Evolutionary conservation across 176 grass and related monocot species (phyloP), one percentile per base, ranked within the genome.

Genomic region (Cenchrus fungigraminus): DNA sequence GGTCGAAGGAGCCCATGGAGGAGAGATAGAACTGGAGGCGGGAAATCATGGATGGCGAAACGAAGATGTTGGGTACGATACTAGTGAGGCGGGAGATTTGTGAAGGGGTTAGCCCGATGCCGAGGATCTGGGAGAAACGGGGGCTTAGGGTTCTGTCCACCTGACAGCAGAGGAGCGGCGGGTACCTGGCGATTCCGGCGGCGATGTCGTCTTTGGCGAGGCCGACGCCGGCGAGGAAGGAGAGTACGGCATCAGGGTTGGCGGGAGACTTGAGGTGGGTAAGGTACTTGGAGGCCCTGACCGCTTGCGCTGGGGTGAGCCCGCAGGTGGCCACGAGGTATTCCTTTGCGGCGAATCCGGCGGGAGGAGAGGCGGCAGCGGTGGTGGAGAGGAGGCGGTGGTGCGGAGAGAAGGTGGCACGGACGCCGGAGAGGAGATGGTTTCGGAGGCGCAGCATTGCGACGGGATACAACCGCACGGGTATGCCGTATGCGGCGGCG

Each of bases 241-340:
- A 40, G 4, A 61, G 57, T 34, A 62, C 75, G 12, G 57, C 57
- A 2, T 78, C 57, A 3, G 75, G 37, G 0, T 62, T 62, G 1
- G 12, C 19, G 1, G 56, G 75, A 14, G 12, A 28, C 20, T 46
- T 78, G 57, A 78, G 40, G 56, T 62, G 56, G 56, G 56, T 4
- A 0, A 37, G 56, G 56, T 4, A 0, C 12, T 62, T 78, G 56
- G 75, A 78, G 1, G 57, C 42, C 57, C 28, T 78, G 12, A 8
- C 9, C 14, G 86, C 86, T 10, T 80, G 63, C 6, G 82, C 22
- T 3, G 14, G 60, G 1, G 86, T 85, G 64, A 88, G 79, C 32
- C 86, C 70, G 68, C 78, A 91, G 43, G 29, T 57, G 76, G 37
- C n/a, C 45, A 85, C 52, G 29, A 91, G 89, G 52, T 77, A 88